These are phyloP conservation scores for Arthrinium puccinioides DNA, from an alignment of 2,329 filamentous ascomycete genomes.

Conservation along the genomic window DNA sequence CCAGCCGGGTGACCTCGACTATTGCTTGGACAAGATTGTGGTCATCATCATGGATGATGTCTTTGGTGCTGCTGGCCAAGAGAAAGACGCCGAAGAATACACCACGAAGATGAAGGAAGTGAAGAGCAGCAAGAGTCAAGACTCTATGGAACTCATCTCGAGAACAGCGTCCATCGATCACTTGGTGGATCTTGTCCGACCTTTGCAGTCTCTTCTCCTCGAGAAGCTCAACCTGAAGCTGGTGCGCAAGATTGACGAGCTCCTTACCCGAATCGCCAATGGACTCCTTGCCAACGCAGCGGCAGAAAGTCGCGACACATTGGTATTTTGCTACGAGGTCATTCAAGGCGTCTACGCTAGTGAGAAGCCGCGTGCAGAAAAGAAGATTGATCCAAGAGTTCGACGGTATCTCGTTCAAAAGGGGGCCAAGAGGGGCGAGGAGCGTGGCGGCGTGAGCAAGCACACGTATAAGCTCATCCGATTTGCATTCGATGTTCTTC, in stretches of 20 bases:
- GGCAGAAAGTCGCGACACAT: slow-evolving; percentile 69
- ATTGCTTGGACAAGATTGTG: slow-evolving; percentile 73
- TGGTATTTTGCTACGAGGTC: slow-evolving; percentile 94
- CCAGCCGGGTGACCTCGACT: slow-evolving; percentile 77
- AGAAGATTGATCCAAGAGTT: slow-evolving; percentile 54
- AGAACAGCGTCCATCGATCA: slow-evolving; percentile 70
- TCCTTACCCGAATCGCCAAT: slow-evolving; percentile 74
- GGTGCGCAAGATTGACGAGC: slow-evolving; percentile 83
- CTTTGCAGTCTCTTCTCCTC: slow-evolving; percentile 69
- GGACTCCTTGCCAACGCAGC: slow-evolving; percentile 78
- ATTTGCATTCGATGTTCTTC: slow-evolving; percentile 81
- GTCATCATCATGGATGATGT: slow-evolving; percentile 94
- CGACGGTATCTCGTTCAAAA: slow-evolving; percentile 76
- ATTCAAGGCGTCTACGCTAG: slow-evolving; percentile 78
- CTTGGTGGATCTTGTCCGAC: slow-evolving; percentile 68
- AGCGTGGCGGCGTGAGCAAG: slow-evolving; percentile 65
- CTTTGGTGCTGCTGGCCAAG: slow-evolving; percentile 84
- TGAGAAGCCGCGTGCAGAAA: slow-evolving; percentile 40
- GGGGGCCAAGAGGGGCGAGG: slow-evolving; percentile 66
- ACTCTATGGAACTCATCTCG: slow-evolving; percentile 90
- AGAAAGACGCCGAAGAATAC: slow-evolving; percentile 96
- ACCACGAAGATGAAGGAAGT: slow-evolving; percentile 94
- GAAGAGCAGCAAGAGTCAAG: slow-evolving; percentile 95
- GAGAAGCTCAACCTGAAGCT: slow-evolving; percentile 80
- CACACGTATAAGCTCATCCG: slow-evolving; percentile 81